Evolutionary conservation across 169 alveolate genomes (phyloP).

Genomic region (Amoebophrya sp.): DNA sequence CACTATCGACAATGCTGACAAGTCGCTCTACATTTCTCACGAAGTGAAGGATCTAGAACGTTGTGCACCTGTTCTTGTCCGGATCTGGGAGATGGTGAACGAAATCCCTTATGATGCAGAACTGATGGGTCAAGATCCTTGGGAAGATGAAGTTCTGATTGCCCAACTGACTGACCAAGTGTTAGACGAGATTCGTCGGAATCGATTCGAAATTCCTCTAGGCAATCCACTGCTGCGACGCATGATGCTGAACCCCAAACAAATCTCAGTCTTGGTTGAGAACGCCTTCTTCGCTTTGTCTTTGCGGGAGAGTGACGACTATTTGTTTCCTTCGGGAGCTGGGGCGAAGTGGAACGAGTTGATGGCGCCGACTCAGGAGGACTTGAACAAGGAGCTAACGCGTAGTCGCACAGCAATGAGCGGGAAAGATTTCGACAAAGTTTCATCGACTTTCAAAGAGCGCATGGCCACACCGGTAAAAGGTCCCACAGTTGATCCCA

Average conservation of each 20-base stretch:
- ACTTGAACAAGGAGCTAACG: neutral
- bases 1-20: conserved; percentile 23
- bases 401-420: neutral
- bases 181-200: neutral
- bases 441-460: neutral
- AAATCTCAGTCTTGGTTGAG: neutral
- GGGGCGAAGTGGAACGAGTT: neutral
- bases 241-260: neutral
- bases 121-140: neutral
- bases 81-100: conserved; percentile 20
- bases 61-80: neutral
- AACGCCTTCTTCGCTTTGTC: conserved; percentile 13
- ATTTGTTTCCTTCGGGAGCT: neutral
- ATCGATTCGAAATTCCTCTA: neutral
- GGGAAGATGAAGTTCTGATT: neutral
- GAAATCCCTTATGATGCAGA: neutral
- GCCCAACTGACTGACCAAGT: neutral
- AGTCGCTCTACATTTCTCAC: conserved; percentile 19
- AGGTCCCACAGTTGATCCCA: neutral
- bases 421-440: neutral
- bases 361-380: conserved; percentile 14
- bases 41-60: neutral
- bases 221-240: neutral
- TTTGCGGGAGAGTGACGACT: neutral
- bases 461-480: neutral